Conservation (phyloP, 108 stramenopile genomes). For the Aurantiochytrium sp. region DNA sequence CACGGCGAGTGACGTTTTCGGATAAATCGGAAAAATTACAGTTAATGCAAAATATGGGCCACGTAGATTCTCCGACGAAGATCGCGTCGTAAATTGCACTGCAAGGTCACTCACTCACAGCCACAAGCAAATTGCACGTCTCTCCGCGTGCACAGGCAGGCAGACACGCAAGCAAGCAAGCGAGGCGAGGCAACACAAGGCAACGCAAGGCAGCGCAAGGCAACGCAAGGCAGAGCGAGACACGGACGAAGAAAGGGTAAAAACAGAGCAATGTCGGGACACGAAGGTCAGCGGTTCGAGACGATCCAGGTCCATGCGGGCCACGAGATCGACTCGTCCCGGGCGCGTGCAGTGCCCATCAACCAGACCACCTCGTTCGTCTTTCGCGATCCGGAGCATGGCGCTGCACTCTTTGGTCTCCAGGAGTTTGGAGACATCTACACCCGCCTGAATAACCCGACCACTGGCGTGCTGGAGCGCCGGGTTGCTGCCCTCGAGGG, state of each 20-base stretch:
- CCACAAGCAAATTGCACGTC: too few relatives aligned
- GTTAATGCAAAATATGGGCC: too few relatives aligned
- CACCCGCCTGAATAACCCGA: conserved; percentile 37
- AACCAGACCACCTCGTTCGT: conserved; percentile 64
- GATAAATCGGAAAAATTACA: too few relatives aligned
- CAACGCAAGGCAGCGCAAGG: not conserved
- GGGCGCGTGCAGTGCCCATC: conserved; percentile 60
- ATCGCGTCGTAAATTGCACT: too few relatives aligned
- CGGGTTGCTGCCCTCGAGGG: conserved; percentile 68
- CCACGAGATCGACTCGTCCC: not conserved
- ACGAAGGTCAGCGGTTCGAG: not conserved
- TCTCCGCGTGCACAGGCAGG: too few relatives aligned
- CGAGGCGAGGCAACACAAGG: too few relatives aligned
- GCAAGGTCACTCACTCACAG: too few relatives aligned
- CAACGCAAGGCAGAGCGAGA: not conserved
- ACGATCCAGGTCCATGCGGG: conserved; percentile 21
- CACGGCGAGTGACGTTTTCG: too few relatives aligned
- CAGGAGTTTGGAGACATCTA: conserved; percentile 79
- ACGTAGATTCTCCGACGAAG: too few relatives aligned
- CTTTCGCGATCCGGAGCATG: conserved; percentile 68
- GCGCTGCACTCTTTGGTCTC: conserved; percentile 69
- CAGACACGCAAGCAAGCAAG: too few relatives aligned
- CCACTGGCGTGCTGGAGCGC: conserved; percentile 61
- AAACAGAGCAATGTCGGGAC: not conserved
- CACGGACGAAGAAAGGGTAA: not conserved